Percentiles rank a stretch among this genome's conserved stretches.
Evolutionary conservation across 2,329 filamentous ascomycete species (phyloP).

Genomic region (Leptographium wingfieldii): DNA sequence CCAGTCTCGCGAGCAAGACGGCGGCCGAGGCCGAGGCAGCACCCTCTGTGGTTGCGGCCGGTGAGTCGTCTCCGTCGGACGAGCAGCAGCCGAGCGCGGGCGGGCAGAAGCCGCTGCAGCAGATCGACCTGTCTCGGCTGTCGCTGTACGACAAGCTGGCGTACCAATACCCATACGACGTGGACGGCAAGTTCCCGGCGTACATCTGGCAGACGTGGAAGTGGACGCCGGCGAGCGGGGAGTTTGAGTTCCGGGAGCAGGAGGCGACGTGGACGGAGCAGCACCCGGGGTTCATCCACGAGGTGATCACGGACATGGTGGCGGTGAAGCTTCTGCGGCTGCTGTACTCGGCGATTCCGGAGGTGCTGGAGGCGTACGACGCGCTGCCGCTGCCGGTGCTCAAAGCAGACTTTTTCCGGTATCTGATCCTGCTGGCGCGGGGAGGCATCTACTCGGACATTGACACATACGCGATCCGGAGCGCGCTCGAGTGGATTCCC

Average conservation of each 20-base stretch:
- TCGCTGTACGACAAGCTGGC: constrained; percentile 69
- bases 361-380: constrained; percentile 65
- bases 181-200: constrained; percentile 78
- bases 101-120: constrained; percentile 45
- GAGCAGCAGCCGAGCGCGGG: constrained; percentile 3
- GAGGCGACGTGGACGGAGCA: constrained; percentile 82
- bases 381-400: constrained; percentile 61
- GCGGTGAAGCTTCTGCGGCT: constrained; percentile 71
- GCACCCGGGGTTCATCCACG: constrained; percentile 87
- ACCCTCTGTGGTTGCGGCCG: neutral
- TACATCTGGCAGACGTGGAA: constrained; percentile 99
- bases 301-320: constrained; percentile 88
- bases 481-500: constrained; percentile 81
- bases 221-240: constrained; percentile 59
- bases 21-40: constrained; percentile 6
- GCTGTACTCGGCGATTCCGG: constrained; percentile 72
- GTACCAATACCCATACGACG: constrained; percentile 89
- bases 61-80: neutral
- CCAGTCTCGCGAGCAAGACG: neutral
- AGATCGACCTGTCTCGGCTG: constrained; percentile 54
- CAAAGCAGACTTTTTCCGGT: constrained; percentile 70
- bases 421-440: constrained; percentile 51
- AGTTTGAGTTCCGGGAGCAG: constrained; percentile 70
- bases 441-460: constrained; percentile 75
- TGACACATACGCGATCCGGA: constrained; percentile 75